Evolutionary conservation across 2,329 filamentous ascomycete genomes (phyloP).

Genomic region (Scedosporium minutisporum): DNA sequence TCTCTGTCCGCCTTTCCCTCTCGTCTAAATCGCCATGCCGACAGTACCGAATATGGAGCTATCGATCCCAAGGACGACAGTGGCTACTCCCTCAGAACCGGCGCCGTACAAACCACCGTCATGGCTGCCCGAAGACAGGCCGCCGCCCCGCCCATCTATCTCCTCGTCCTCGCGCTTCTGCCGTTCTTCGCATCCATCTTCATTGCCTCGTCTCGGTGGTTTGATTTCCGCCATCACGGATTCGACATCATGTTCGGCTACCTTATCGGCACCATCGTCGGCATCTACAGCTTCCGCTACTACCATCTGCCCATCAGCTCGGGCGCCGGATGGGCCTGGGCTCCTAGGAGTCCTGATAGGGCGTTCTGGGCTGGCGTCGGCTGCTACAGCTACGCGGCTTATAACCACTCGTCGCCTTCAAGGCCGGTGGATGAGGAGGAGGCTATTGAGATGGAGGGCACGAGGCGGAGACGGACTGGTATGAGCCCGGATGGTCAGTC

Average conservation of each 20-base stretch:
- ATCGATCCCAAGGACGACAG: slow-evolving; percentile 52
- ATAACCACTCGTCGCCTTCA: slow-evolving; percentile 15
- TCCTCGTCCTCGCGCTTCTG: slow-evolving; percentile 58
- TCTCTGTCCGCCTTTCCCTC: slow-evolving; percentile 65
- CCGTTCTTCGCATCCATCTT: slow-evolving; percentile 71
- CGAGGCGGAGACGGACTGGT: neutral
- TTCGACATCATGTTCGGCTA: slow-evolving; percentile 88
- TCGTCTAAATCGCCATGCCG: slow-evolving; percentile 27
- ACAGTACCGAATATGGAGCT: slow-evolving; percentile 34
- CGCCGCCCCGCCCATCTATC: slow-evolving; percentile 74
- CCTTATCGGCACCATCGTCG: slow-evolving; percentile 60
- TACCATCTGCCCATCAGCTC: slow-evolving; percentile 53
- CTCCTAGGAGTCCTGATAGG: slow-evolving; percentile 59
- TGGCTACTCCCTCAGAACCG: slow-evolving; percentile 30
- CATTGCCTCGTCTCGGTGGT: slow-evolving; percentile 77
- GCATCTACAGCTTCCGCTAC: slow-evolving; percentile 70
- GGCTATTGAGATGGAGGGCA: slow-evolving; percentile 2
- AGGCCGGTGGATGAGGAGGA: slow-evolving; percentile 6
- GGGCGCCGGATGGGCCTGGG: slow-evolving; percentile 89
- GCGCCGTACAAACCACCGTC: slow-evolving; percentile 25
- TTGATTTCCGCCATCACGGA: slow-evolving; percentile 81
- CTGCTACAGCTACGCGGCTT: slow-evolving; percentile 44
- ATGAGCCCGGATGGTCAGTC: neutral
- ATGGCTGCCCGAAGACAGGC: slow-evolving; percentile 57
- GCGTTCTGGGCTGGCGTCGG: slow-evolving; percentile 73